Percentiles rank a stretch among this genome's conserved stretches.
phyloP scores from a whole-genome alignment of 2,329 filamentous ascomycete species.

The Venturia pyrina region DNA sequence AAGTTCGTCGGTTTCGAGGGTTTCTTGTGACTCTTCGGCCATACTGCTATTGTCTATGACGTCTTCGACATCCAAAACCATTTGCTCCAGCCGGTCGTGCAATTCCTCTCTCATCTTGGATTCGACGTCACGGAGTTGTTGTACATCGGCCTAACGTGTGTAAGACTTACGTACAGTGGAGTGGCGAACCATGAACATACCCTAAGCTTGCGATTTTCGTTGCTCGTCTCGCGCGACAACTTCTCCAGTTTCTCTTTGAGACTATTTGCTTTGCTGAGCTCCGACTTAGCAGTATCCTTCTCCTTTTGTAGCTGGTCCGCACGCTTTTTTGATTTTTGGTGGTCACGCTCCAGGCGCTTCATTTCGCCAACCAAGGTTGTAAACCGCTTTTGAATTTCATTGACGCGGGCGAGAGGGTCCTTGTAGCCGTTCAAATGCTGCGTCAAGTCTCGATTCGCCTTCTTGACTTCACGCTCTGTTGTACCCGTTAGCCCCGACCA shows the following conservation, averaged over 20 bases:
- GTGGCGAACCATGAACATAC: constrained; percentile 35
- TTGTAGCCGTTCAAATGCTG: neutral
- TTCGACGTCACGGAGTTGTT: constrained; percentile 77
- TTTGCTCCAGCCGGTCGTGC: constrained; percentile 71
- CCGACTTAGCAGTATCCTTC: constrained; percentile 78
- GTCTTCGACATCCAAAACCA: constrained; percentile 77
- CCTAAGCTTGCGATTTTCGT: constrained; percentile 98
- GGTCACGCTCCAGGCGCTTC: constrained; percentile 90
- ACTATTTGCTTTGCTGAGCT: constrained; percentile 79
- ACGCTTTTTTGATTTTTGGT: constrained; percentile 90
- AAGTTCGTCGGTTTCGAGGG: constrained; percentile 85
- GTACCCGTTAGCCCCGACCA: neutral
- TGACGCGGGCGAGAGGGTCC: constrained; percentile 37
- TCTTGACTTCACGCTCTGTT: constrained; percentile 66
- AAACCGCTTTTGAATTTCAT: constrained; percentile 81
- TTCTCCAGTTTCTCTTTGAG: constrained; percentile 97
- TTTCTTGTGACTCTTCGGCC: constrained; percentile 68
- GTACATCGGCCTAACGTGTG: constrained; percentile 59
- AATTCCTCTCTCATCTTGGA: constrained; percentile 73
- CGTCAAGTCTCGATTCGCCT: constrained; percentile 69
- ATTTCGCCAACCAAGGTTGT: constrained; percentile 87
- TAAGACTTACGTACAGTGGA: neutral
- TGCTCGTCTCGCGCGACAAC: constrained; percentile 83
- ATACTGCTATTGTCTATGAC: constrained; percentile 81
- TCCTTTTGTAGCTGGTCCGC: constrained; percentile 94